Evolutionary conservation across 2,329 filamentous ascomycete species (phyloP).

Genomic region (Metarhizium robertsii): DNA sequence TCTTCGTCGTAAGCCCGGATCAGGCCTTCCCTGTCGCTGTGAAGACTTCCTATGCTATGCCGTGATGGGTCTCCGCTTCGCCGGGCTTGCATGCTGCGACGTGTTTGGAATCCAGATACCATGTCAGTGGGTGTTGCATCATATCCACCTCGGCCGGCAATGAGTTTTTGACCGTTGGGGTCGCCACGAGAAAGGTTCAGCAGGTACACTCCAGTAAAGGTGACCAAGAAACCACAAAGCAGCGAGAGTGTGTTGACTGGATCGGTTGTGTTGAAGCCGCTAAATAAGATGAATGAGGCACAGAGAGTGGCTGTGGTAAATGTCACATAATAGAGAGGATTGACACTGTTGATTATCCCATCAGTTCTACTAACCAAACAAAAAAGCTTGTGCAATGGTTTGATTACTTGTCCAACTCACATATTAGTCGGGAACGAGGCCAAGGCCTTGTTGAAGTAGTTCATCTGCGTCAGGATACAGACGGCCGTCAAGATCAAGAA

Average conservation of each 20-base stretch:
- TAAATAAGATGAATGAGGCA: constrained; percentile 92
- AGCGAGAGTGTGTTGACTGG: constrained; percentile 87
- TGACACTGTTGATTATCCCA: constrained; percentile 53
- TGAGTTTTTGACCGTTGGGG: constrained; percentile 64
- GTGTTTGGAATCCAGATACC: constrained; percentile 79
- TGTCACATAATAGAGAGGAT: constrained; percentile 93
- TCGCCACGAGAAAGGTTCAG: constrained; percentile 92
- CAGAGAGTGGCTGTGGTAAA: constrained; percentile 92
- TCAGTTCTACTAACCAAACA: background rate
- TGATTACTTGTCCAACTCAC: constrained; percentile 41
- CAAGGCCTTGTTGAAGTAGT: constrained; percentile 98
- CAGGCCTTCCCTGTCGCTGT: constrained; percentile 67
- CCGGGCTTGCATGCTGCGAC: constrained; percentile 85
- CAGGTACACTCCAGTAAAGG: constrained; percentile 91
- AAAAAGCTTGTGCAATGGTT: background rate
- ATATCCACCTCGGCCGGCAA: constrained; percentile 51
- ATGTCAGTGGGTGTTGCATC: constrained; percentile 87
- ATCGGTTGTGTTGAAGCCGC: constrained; percentile 91
- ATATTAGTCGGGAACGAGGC: constrained; percentile 97
- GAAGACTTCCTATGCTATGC: constrained; percentile 54
- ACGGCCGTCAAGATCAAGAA: constrained; percentile 89
- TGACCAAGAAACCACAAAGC: constrained; percentile 85
- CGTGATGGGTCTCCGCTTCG: constrained; percentile 60
- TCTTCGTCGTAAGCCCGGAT: constrained; percentile 89
- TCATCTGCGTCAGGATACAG: constrained; percentile 98